Evolutionary conservation across 768 basidiomycete species (phyloP), one percentile per base, ranked within the genome.

Genomic region (Hericium rajendrae): DNA sequence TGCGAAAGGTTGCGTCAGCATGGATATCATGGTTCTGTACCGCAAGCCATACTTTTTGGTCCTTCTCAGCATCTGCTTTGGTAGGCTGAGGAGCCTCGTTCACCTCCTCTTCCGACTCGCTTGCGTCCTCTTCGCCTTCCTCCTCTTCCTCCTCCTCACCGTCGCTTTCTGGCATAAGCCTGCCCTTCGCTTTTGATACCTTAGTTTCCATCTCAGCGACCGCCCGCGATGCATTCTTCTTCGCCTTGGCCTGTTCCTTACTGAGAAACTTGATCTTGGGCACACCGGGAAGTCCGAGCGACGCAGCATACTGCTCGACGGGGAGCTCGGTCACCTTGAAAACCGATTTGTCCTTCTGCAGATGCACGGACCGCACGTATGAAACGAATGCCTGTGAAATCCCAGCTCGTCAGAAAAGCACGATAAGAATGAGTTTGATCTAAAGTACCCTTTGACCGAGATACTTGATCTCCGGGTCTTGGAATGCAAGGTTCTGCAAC

Each of bases 391-490:
- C 91, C 93, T 97, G 66, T 5, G 48, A 28, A 32, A 6, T 43
- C 41, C 46, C 32, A 32, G 32, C 32, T 32, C 8, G 6, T 32
- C 13, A 55, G 20, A 16, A 22, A 28, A 38, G 49, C 2, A 39
- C 16, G 2, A 13, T 5, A 13, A 10, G 38, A 28, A 49, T 58
- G 20, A 18, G 8, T n/a, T 8, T 13, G 22, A 51, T 8, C 9
- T 24, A 26, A 78, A 85, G 57, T 64, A 94, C 94, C 56, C 91
- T 75, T 69, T 98, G 95, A 10, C 87, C 97, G 10, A 99, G 81
- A 69, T 97, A 97, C 69, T 98, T 99, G 72, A 97, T 85, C 70
- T 99, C 94, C 0, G 94, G 91, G 58, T 94, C 93, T 72, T 93
- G 85, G 73, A 98, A 99, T 0, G 89, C 87, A 39, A 97, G 80